These are phyloP conservation scores for Fraxinus angustifolia DNA, from an alignment of 305 asterid species.

Conservation along the genomic window DNA sequence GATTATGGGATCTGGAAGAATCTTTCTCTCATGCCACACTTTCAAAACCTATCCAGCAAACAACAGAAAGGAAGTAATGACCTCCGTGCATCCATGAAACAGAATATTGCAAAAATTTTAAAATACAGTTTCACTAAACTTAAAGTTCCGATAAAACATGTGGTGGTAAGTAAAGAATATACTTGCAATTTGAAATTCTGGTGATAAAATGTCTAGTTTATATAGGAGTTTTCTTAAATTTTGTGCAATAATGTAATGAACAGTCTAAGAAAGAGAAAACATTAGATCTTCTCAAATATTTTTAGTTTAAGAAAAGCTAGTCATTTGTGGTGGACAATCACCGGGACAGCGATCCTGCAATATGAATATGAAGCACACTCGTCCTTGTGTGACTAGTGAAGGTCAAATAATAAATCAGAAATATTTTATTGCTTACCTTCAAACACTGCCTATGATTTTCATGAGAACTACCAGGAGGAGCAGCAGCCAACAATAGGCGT, in stretches of 20 bases:
- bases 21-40: slow-evolving; percentile 90
- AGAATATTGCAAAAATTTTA: not conserved
- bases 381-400: not conserved
- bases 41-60: slow-evolving; percentile 64
- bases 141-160: not conserved
- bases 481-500: slow-evolving; percentile 81
- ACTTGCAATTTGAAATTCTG: not conserved
- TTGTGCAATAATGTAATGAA: not conserved
- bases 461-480: slow-evolving; percentile 76
- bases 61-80: slow-evolving; percentile 22
- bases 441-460: slow-evolving; percentile 91
- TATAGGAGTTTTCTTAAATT: not conserved
- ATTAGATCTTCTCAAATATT: not conserved
- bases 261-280: not conserved
- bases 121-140: not conserved
- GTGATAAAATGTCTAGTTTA: not conserved
- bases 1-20: slow-evolving; percentile 74
- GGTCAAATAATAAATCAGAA: slow-evolving; percentile 14
- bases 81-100: not conserved
- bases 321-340: not conserved
- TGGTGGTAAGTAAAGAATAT: not conserved
- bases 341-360: not conserved
- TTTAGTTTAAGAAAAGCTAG: not conserved
- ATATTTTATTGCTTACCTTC: slow-evolving; percentile 54
- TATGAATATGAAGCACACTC: not conserved